Conservation (phyloP, 306 rosid genomes). For the Medicago truncatula region DNA sequence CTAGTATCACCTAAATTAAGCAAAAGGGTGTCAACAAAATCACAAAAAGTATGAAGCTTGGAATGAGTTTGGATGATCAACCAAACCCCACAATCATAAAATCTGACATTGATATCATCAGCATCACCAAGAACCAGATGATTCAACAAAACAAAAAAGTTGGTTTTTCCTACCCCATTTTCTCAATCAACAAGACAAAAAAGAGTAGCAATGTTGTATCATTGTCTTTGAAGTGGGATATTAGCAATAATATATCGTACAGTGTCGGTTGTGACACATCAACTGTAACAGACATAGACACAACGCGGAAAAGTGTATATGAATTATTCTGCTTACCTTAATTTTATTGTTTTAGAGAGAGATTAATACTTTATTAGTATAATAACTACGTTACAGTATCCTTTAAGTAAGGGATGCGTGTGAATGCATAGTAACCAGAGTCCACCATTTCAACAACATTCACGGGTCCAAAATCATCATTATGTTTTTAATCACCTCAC, state of each 20-base stretch:
- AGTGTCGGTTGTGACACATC: constrained; percentile 54
- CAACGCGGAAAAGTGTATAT: constrained; percentile 37
- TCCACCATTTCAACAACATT: constrained; percentile 46
- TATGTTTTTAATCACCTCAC: constrained; percentile 38
- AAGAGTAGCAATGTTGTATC: constrained; percentile 8
- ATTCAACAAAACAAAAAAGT: constrained; percentile 41
- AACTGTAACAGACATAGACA: constrained; percentile 47
- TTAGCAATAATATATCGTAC: constrained; percentile 45
- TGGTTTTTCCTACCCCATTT: constrained; percentile 58
- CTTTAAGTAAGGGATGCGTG: constrained; percentile 51
- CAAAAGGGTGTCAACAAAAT: constrained; percentile 48
- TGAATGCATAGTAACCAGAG: constrained; percentile 41
- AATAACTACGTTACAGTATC: constrained; percentile 39
- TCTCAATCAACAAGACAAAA: constrained; percentile 32
- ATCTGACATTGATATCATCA: constrained; percentile 48
- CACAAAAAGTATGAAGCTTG: constrained; percentile 38
- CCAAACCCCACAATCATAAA: constrained; percentile 43
- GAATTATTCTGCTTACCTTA: background rate
- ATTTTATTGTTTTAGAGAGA: constrained; percentile 23
- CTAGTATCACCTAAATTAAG: constrained; percentile 39
- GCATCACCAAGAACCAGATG: constrained; percentile 31
- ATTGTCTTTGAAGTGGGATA: constrained; percentile 43
- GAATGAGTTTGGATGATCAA: constrained; percentile 55
- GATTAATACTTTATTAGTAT: background rate
- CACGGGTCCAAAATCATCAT: constrained; percentile 34